Evolutionary conservation across 495 filamentous ascomycete species (phyloP).

Genomic region (Astrothelium macrocarpum): DNA sequence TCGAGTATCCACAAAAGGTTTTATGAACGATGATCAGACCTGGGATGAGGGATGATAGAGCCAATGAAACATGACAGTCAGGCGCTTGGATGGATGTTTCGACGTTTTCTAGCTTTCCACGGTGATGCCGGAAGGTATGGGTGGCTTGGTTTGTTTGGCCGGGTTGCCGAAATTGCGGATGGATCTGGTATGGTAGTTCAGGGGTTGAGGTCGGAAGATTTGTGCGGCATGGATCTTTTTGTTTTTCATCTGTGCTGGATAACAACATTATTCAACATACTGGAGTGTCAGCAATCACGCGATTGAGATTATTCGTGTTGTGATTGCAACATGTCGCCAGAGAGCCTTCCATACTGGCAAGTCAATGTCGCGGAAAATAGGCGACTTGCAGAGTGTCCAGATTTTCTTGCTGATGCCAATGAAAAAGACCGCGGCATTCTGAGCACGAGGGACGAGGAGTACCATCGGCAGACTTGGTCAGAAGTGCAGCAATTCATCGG

Average conservation of each 20-base stretch:
- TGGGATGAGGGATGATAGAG: background rate
- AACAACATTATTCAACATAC: no score
- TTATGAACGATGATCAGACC: background rate
- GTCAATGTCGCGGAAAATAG: constrained; percentile 58
- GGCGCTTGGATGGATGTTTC: constrained; percentile 1
- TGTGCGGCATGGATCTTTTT: background rate
- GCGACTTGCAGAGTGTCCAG: constrained; percentile 57
- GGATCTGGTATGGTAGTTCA: background rate
- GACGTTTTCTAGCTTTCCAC: background rate
- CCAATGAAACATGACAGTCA: background rate
- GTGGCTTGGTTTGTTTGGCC: background rate
- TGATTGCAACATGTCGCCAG: background rate
- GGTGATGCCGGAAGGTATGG: background rate
- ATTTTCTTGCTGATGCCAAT: constrained; percentile 48
- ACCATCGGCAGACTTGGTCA: constrained; percentile 50
- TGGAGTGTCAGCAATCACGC: background rate
- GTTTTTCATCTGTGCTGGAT: no score
- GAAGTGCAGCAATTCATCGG: constrained; percentile 52
- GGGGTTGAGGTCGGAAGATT: background rate
- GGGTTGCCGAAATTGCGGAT: constrained; percentile 1
- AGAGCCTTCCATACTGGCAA: constrained; percentile 58
- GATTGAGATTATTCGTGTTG: background rate
- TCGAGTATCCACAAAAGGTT: background rate
- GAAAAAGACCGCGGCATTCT: constrained; percentile 55
- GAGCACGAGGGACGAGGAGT: constrained; percentile 52